Percentiles rank a stretch among this genome's conserved stretches.
These are phyloP conservation scores for Ricinus communis DNA, from an alignment of 345 rosid genomes.

Conservation along the genomic window DNA sequence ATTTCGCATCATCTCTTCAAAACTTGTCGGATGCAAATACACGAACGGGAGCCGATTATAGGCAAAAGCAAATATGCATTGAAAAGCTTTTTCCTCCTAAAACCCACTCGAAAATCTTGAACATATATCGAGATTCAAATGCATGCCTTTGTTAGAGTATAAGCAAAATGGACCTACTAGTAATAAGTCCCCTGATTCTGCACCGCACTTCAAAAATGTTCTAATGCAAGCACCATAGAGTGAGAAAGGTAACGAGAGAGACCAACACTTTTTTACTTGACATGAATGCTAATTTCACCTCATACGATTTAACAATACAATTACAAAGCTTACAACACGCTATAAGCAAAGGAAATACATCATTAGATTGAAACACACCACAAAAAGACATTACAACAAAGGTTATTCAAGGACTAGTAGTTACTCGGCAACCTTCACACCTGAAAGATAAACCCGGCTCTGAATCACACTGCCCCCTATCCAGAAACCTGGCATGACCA, in stretches of 20 bases:
- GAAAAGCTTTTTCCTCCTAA: too few species aligned
- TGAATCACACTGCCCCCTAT: slow-evolving; percentile 69
- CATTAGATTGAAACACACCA: slow-evolving; percentile 12
- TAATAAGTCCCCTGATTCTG: too few species aligned
- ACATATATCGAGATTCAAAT: too few species aligned
- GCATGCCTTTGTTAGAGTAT: too few species aligned
- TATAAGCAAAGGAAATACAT: slow-evolving; percentile 8
- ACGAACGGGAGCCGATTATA: too few species aligned
- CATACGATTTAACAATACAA: slow-evolving; percentile 11
- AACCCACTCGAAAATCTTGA: too few species aligned
- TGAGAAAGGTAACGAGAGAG: not conserved
- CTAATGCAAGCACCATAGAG: not conserved
- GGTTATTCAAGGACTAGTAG: not conserved
- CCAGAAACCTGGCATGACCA: slow-evolving; percentile 90
- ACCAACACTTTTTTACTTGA: not conserved
- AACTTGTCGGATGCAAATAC: too few species aligned
- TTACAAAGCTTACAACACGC: slow-evolving; percentile 22
- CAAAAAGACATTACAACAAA: slow-evolving; percentile 8
- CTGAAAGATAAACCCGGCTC: slow-evolving; percentile 75
- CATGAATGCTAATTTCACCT: slow-evolving; percentile 19
- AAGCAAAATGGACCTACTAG: too few species aligned
- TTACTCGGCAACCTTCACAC: slow-evolving; percentile 65
- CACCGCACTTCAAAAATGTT: too few species aligned
- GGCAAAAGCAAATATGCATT: too few species aligned
- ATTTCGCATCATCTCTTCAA: too few species aligned